A percentile compares a stretch with the other conserved stretches of the same genome.
phyloP scores from a whole-genome alignment of 129 eudicot species.

The Cynara cardunculus region DNA sequence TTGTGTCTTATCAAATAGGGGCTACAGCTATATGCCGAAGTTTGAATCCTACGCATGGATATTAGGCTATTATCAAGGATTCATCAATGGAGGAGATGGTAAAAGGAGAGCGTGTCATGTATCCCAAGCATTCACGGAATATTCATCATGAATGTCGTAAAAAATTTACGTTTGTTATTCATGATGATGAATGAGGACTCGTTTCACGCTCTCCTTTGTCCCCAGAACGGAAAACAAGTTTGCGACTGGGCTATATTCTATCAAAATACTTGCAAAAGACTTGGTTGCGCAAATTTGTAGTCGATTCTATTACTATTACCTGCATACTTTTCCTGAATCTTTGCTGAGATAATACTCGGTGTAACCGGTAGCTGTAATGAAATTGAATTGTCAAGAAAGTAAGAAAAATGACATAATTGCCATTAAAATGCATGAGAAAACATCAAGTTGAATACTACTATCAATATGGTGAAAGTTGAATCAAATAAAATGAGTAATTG shows the following conservation, averaged over 20 bases:
- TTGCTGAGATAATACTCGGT: slow-evolving; percentile 87
- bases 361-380: slow-evolving; percentile 86
- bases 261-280: neutral
- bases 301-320: slow-evolving; percentile 37
- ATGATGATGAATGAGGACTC: neutral
- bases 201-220: neutral
- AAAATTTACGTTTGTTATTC: too few species aligned
- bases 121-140: neutral
- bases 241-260: neutral
- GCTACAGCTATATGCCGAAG: neutral
- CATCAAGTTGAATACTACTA: neutral
- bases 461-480: neutral
- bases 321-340: slow-evolving; percentile 83
- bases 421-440: neutral
- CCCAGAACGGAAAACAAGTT: neutral
- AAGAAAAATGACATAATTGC: neutral
- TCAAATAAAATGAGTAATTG: neutral
- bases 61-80: too few species aligned
- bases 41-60: too few species aligned
- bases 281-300: neutral
- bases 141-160: neutral
- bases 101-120: too few species aligned
- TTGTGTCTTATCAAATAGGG: too few species aligned
- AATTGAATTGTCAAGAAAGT: neutral
- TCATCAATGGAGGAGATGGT: too few species aligned